These are phyloP conservation scores for Sugiyamaella xylanicola DNA, from an alignment of 1,139 yeast species.

Conservation along the genomic window DNA sequence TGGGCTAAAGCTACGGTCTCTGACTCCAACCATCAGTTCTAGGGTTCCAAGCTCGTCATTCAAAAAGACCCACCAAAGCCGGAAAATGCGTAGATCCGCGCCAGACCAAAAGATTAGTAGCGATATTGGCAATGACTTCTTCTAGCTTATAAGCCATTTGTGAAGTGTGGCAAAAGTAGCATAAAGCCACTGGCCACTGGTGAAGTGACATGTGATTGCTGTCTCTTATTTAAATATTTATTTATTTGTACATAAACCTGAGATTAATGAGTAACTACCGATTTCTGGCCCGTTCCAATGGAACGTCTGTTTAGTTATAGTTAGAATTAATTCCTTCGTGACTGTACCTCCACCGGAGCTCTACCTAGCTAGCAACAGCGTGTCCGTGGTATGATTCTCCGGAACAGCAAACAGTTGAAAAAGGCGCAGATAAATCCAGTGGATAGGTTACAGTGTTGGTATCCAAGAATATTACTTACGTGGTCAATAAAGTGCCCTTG, in stretches of 20 bases:
- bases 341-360: background rate
- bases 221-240: background rate
- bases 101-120: background rate
- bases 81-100: conserved; percentile 6
- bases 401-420: too few species aligned
- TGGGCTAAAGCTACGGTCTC: conserved; percentile 42
- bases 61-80: conserved; percentile 16
- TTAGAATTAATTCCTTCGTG: background rate
- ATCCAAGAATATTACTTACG: conserved; percentile 19
- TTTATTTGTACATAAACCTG: conserved; percentile 1
- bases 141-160: too few species aligned
- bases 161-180: background rate
- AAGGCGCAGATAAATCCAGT: too few species aligned
- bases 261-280: background rate
- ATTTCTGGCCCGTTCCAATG: background rate
- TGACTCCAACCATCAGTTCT: background rate
- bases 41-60: background rate
- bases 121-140: conserved; percentile 20
- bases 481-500: conserved; percentile 38
- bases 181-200: too few species aligned
- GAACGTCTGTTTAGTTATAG: background rate
- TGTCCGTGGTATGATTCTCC: too few species aligned
- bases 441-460: background rate
- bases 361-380: too few species aligned
- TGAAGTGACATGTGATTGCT: too few species aligned